Evolutionary conservation across 495 filamentous ascomycete genomes (phyloP), one percentile per base, ranked within the genome.

Genomic region (Penicillium goetzii): DNA sequence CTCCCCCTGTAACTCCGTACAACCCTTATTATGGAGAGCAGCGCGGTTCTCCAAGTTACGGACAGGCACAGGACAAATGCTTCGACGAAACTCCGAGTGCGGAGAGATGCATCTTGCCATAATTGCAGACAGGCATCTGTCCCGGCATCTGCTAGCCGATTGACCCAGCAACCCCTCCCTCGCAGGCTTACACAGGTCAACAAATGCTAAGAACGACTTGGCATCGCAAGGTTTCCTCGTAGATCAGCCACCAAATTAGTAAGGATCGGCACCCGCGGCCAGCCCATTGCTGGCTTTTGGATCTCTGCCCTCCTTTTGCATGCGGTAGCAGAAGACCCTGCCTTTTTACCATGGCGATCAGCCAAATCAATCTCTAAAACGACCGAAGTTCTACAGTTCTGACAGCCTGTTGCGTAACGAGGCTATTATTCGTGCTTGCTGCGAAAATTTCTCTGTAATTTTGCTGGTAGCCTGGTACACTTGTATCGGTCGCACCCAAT

Each of bases 191-290:
- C 21, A 12, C 19, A 19, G 12, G 28, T 19, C 55, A 43, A 36
- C 26, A 36, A 54, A 30, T 45, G 58, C 56, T 47, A 55, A 47
- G 34, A 40, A 40, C 51, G 52, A 55, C 65, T 69, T 69, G 67
- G 67, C 63, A 67, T 63, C 51, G 21, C 23, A 67, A 63, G 60
- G 64, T 64, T 67, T 61, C 54, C 21, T 61, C 26, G 67, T 60
- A 56, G 67, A 69, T 69, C 67, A 36, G 28, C 56, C 52, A 56
- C 52, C 12, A 32, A 60, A 58, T 15, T 17, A 36, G 61, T 28
- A 67, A 45, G 23, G 68, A 70, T 70, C 68, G 51, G 4, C 63
- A 30, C 33, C 15, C 33, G n/a, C 33, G 28, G 19, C 52, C 41
- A 47, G 67, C 49, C 9, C n/a, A 36, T 11, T 60, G 36, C 47